These are phyloP conservation scores for Amylocystis lapponica DNA, from an alignment of 768 basidiomycete genomes.

Conservation along the genomic window DNA sequence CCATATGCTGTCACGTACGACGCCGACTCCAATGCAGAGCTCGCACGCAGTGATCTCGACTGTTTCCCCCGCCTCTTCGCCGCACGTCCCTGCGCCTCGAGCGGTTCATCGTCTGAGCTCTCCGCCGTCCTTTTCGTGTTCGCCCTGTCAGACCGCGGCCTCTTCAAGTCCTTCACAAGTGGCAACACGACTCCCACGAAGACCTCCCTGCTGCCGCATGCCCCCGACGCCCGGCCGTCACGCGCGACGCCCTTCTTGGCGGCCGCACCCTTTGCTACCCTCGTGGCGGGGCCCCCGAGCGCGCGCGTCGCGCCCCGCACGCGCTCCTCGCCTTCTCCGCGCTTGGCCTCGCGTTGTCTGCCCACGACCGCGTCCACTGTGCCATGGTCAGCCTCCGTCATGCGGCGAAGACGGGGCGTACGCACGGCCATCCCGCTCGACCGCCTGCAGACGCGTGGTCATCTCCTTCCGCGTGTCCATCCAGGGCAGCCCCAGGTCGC, in stretches of 20 bases:
- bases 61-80: too few species aligned
- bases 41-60: too few species aligned
- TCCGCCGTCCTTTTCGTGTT: too few species aligned
- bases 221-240: background rate
- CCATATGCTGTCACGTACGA: too few species aligned
- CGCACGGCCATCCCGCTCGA: conserved; percentile 19
- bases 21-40: too few species aligned
- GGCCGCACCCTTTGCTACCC: background rate
- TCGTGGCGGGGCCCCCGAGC: too few species aligned
- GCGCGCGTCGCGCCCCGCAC: too few species aligned
- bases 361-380: background rate
- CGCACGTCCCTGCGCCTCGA: too few species aligned
- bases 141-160: too few species aligned
- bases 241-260: background rate
- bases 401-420: conserved; percentile 3
- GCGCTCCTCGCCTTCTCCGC: too few species aligned
- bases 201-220: background rate
- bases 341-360: background rate
- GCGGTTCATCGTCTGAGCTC: too few species aligned
- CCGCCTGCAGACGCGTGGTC: conserved; percentile 14
- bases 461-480: conserved; percentile 16
- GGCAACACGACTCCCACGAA: conserved; percentile 2
- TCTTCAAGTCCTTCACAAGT: too few species aligned
- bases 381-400: background rate
- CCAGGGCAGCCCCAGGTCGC: conserved; percentile 18